A percentile compares a stretch with the other conserved stretches of the same genome.
These are phyloP conservation scores for Salix koriyanagi DNA, from an alignment of 345 rosid genomes.

Conservation along the genomic window DNA sequence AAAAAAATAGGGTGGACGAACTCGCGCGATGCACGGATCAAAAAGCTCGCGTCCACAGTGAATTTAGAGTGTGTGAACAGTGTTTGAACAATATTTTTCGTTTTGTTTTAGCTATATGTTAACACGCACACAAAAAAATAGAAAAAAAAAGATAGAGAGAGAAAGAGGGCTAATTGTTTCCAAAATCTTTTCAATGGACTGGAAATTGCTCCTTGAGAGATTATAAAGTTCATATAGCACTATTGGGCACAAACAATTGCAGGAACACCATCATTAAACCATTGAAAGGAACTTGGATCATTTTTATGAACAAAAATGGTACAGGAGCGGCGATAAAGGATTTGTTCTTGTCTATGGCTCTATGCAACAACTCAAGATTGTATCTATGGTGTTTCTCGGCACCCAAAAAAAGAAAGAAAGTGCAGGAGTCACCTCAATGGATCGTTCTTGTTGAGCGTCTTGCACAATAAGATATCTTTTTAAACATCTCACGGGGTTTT, in stretches of 20 bases:
- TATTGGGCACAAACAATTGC: conserved; percentile 52
- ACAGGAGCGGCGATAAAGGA: conserved; percentile 34
- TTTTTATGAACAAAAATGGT: conserved; percentile 92
- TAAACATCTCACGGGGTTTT: conserved; percentile 28
- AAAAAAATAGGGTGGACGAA: too few species aligned
- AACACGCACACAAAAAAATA: conserved; percentile 44
- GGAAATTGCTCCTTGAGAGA: neutral
- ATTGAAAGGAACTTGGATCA: conserved; percentile 64
- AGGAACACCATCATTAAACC: conserved; percentile 81
- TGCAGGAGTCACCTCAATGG: conserved; percentile 40
- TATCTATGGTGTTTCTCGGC: neutral
- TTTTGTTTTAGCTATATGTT: too few species aligned
- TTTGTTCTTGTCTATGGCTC: conserved; percentile 45
- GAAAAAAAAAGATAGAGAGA: neutral
- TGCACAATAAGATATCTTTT: neutral
- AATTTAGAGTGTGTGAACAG: too few species aligned
- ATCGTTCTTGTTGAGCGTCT: neutral
- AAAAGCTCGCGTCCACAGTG: too few species aligned
- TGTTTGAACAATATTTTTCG: too few species aligned
- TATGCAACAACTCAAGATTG: conserved; percentile 14
- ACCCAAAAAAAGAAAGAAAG: conserved; percentile 15
- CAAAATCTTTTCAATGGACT: neutral
- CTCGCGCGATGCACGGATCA: too few species aligned
- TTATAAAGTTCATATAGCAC: neutral
- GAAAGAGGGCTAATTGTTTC: neutral